Base-by-base conservation (phyloP, 169 alveolate genomes). In the Plasmodium malariae region DNA sequence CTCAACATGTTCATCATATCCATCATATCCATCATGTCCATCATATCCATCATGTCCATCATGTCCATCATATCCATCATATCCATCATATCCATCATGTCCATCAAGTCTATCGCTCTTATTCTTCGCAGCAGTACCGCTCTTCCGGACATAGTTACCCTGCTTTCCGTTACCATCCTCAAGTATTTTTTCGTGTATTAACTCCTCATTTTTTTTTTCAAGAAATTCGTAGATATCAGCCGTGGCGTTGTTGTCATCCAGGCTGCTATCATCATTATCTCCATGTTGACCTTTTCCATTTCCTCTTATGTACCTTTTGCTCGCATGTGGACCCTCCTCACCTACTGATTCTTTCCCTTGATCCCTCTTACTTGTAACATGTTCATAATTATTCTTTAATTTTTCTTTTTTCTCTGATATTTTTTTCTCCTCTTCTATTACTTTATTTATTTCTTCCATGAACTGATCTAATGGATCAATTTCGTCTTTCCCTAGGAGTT, bases 391-490 rank as follows among this genome's bases (percentile, higher is more conserved):
- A 21, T 43, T 68, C 2, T 40, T 19, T 9, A 5, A 1, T 48
- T 57, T 26, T 67, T 83, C 71, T 34, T 60, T 26, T 37, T 12
- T 32, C 45, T 86, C 32, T 21, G 24, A 19, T 21, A 69, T 86
- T 43, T 37, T 55, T 60, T 83, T 68, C 32, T 83, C 86, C 60
- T 83, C 92, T 40, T 86, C 92, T 11, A 86, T 45, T 0, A 86
- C 87, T 65, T 86, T 86, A 60, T 86, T 70, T 86, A 86, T 86
- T 69, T 86, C 92, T 28, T 59, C 24, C 92, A 86, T 86, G 40
- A 86, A 86, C 70, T 68, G 87, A 36, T 86, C 92, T 34, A 86
- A 60, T 17, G 92, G 86, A 63, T 86, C 92, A 1, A 69, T 49
- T 55, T 86, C 78, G 5, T 55, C 60, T 9, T n/a, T 19, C 4